Percentiles rank a stretch among this genome's conserved stretches.
Evolutionary conservation across 352 stramenopile genomes (phyloP).

Genomic region (Phytopythium helicoides): DNA sequence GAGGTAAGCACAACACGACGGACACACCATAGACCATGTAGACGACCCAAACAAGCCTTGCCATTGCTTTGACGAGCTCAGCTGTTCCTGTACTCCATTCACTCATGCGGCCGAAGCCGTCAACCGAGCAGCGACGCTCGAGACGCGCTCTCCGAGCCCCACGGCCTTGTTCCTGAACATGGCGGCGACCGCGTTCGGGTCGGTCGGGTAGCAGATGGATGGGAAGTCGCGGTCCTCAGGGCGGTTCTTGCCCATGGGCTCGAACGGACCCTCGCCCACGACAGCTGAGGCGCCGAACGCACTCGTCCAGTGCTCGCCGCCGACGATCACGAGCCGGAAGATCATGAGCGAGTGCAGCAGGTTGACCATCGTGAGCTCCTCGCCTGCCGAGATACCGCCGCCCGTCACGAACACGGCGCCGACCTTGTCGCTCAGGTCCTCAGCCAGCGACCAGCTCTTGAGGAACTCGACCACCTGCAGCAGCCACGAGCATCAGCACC

Average conservation of each 20-base stretch:
- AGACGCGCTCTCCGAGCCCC: slow-evolving; percentile 66
- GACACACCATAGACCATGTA: too few relatives aligned
- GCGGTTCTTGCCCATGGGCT: slow-evolving; percentile 15
- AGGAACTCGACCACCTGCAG: slow-evolving; percentile 65
- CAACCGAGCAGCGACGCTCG: slow-evolving; percentile 42
- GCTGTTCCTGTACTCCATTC: too few relatives aligned
- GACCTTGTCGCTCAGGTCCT: slow-evolving; percentile 81
- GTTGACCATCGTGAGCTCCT: slow-evolving; percentile 86
- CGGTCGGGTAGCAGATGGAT: slow-evolving; percentile 47
- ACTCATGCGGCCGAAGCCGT: not conserved
- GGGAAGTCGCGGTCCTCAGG: slow-evolving; percentile 32
- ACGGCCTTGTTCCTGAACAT: slow-evolving; percentile 86
- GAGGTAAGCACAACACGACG: not conserved
- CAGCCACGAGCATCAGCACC: not conserved
- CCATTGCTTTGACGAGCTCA: too few relatives aligned
- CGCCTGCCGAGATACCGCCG: slow-evolving; percentile 74
- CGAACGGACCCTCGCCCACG: slow-evolving; percentile 72
- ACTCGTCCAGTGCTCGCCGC: slow-evolving; percentile 82
- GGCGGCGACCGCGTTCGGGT: slow-evolving; percentile 53
- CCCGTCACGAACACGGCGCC: slow-evolving; percentile 85
- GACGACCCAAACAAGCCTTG: too few relatives aligned
- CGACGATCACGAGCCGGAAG: slow-evolving; percentile 84
- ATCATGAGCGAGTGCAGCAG: slow-evolving; percentile 87
- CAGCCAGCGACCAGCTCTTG: slow-evolving; percentile 64
- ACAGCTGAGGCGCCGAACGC: slow-evolving; percentile 83